Evolutionary conservation across 371 early-diverging fungal species (phyloP).

Genomic region (Mortierella sp.): DNA sequence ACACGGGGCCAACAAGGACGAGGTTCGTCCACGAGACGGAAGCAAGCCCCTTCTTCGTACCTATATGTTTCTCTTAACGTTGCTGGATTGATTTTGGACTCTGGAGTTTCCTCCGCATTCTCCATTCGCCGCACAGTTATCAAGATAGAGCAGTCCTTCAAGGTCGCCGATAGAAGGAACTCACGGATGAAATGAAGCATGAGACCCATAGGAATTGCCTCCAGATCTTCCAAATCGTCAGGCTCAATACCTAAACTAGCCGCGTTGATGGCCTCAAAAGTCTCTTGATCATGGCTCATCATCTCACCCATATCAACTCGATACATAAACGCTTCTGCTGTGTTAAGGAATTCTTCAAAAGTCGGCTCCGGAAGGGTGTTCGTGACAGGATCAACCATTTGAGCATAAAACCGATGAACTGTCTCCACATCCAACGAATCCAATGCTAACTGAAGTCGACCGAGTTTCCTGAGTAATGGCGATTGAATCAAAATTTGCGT

Average conservation of each 20-base stretch:
- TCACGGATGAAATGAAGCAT: conserved; percentile 43
- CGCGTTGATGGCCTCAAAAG: conserved; percentile 9
- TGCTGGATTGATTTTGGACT: not conserved
- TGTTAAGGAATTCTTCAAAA: conserved; percentile 27
- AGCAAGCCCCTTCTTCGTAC: no score
- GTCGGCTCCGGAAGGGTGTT: conserved; percentile 30
- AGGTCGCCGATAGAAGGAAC: conserved; percentile 38
- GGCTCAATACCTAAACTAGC: conserved; percentile 33
- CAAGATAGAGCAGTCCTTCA: conserved; percentile 50
- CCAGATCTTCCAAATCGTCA: conserved; percentile 22
- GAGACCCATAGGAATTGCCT: conserved; percentile 17
- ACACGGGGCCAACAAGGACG: not conserved
- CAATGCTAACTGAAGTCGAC: conserved; percentile 38
- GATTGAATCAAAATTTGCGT: conserved; percentile 28
- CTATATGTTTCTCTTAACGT: not conserved
- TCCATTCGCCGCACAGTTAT: conserved; percentile 22
- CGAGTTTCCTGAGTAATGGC: conserved; percentile 25
- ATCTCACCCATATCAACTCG: conserved; percentile 29
- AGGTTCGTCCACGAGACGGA: no score
- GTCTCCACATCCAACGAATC: conserved; percentile 43
- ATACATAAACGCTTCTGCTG: conserved; percentile 33
- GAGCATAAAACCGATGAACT: conserved; percentile 24
- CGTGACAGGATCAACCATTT: conserved; percentile 2
- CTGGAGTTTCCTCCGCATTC: not conserved
- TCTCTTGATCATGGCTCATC: conserved; percentile 24